phyloP scores from a whole-genome alignment of 805 yeast genomes.

The Millerozyma miso region DNA sequence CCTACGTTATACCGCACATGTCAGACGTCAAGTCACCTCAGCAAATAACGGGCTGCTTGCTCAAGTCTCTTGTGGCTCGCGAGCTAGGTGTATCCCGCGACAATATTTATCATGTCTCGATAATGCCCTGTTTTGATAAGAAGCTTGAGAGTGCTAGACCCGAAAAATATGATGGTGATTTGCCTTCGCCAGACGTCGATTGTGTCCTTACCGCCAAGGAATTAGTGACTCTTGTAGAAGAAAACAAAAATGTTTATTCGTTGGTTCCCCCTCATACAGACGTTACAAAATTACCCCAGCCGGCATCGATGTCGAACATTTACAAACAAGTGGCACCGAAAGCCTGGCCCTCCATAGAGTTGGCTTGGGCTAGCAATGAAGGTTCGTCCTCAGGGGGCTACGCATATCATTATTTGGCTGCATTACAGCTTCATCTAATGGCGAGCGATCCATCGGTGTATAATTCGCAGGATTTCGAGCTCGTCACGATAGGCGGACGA shows the following conservation, averaged over 20 bases:
- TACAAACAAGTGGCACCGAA: slow-evolving; percentile 45
- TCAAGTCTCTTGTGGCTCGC: slow-evolving; percentile 50
- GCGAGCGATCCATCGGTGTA: slow-evolving; percentile 12
- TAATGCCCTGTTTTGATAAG: slow-evolving; percentile 98
- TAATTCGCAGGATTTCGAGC: slow-evolving; percentile 16
- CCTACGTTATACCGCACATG: slow-evolving; percentile 66
- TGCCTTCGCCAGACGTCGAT: slow-evolving; percentile 60
- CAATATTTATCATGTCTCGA: slow-evolving; percentile 69
- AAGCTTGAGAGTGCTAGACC: slow-evolving; percentile 91
- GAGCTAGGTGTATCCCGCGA: slow-evolving; percentile 26
- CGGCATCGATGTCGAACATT: slow-evolving; percentile 10
- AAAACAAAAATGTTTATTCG: slow-evolving; percentile 39
- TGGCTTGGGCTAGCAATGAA: slow-evolving; percentile 66
- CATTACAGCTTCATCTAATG: slow-evolving; percentile 26
- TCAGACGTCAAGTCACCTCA: slow-evolving; percentile 85
- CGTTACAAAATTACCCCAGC: slow-evolving; percentile 5
- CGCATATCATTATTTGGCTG: slow-evolving; percentile 60
- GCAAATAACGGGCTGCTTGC: slow-evolving; percentile 79
- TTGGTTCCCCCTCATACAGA: slow-evolving; percentile 12
- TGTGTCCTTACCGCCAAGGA: slow-evolving; percentile 93
- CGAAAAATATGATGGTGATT: slow-evolving; percentile 40
- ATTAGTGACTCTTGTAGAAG: slow-evolving; percentile 65
- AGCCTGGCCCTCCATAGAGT: slow-evolving; percentile 55
- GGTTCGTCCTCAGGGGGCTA: slow-evolving; percentile 93
- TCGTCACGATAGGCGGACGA: slow-evolving; percentile 54